A percentile compares a stretch with the other conserved stretches of the same genome.
phyloP scores from a whole-genome alignment of 2,329 filamentous ascomycete species.

The Trichoderma gracile region DNA sequence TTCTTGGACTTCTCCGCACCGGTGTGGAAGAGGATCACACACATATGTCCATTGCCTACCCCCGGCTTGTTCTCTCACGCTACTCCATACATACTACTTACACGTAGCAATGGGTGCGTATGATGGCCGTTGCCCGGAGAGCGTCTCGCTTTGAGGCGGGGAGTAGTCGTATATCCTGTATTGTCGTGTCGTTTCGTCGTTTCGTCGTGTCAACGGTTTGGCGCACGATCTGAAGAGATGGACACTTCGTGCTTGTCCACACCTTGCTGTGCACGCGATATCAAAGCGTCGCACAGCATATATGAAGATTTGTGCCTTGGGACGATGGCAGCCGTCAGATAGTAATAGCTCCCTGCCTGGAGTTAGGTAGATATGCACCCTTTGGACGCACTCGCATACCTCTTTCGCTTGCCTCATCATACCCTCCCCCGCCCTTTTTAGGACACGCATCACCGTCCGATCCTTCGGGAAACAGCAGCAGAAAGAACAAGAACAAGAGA shows the following conservation, averaged over 20 bases:
- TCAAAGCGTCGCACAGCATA: constrained; percentile 18
- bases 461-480: not conserved
- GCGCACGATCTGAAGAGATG: not conserved
- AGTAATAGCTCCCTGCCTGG: constrained; percentile 4
- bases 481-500: not conserved
- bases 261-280: constrained; percentile 5
- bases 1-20: constrained; percentile 13
- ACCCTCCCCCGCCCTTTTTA: not conserved
- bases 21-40: constrained; percentile 8
- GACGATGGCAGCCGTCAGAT: constrained; percentile 11
- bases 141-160: not conserved
- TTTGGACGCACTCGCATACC: constrained; percentile 8
- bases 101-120: not conserved
- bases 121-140: not conserved
- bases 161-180: not conserved
- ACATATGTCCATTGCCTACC: not conserved
- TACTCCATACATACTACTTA: not conserved
- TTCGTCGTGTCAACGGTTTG: constrained; percentile 3
- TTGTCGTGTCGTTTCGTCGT: constrained; percentile 2
- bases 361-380: constrained; percentile 11
- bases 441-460: not conserved
- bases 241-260: not conserved
- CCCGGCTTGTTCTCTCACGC: not conserved
- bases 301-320: constrained; percentile 19
- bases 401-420: constrained; percentile 1